Base-by-base conservation (phyloP, 2,329 filamentous ascomycete genomes). In the Cladosporium velox region DNA sequence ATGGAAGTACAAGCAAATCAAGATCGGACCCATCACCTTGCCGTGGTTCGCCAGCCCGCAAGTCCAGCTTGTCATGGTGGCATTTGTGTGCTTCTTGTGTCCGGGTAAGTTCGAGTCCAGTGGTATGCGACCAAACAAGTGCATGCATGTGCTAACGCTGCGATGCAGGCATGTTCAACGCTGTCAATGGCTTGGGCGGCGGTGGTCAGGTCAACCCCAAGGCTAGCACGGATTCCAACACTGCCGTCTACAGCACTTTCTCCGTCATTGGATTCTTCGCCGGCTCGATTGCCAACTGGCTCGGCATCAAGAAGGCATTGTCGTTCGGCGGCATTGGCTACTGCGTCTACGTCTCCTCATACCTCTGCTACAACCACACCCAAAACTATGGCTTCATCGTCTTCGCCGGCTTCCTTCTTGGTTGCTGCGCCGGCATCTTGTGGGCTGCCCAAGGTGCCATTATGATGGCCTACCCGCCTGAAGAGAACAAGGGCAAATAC, bases 401-500 rank as follows among this genome's bases (percentile, higher is more conserved):
- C 72, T 93, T 93, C 72, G 87, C 91, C 6, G 91, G 91, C 71
- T 89, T 88, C 18, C 84, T 92, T 68, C 86, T 93, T 57, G 91
- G 91, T 78, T 81, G 92, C 66, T 93, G 91, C 75, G 91, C 91
- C 57, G 91, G 90, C 75, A 83, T 94, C 47, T 83, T 95, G 44
- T 95, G 91, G 91, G 90, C 89, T 38, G 91, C 90, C 0, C 91
- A 94, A 79, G 91, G 91, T 67, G 88, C 90, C 67, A 91, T 94
- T 74, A 93, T 94, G 90, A 94, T 96, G 87, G 88, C 91, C 49
- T 97, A 97, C 77, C 93, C 93, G 1, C 83, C 86, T 24, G 93
- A 97, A 79, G 79, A 87, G 38, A 86, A 87, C 70, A 97, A 97
- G 83, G 93, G 93, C 54, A 88, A 89, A 67, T 97, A 93, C 78